Conservation (phyloP, 495 filamentous ascomycete species). For the Annulohypoxylon stygium region DNA sequence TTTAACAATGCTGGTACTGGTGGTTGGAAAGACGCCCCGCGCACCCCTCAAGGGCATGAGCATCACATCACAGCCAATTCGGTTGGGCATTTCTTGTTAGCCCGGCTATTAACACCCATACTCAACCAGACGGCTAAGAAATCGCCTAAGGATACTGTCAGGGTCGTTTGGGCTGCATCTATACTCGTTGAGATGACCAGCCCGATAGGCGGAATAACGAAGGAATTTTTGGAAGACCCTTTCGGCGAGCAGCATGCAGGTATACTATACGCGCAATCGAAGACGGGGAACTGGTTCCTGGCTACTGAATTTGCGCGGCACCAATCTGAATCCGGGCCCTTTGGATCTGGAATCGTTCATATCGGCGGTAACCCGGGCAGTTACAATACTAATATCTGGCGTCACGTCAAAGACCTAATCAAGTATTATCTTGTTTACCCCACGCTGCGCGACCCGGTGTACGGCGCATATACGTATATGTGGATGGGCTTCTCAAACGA, state of each 20-base stretch:
- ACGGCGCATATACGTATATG: conserved; percentile 57
- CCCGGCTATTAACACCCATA: conserved; percentile 56
- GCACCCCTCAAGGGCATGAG: conserved; percentile 56
- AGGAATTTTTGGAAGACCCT: conserved; percentile 33
- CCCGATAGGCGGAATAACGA: conserved; percentile 53
- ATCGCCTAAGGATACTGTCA: conserved; percentile 45
- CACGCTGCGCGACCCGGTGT: conserved; percentile 45
- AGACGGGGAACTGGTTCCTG: conserved; percentile 57
- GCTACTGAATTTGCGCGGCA: conserved; percentile 49
- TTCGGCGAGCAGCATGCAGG: conserved; percentile 40
- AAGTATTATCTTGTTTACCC: conserved; percentile 23
- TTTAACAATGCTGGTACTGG: conserved; percentile 62
- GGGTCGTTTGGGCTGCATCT: conserved; percentile 58
- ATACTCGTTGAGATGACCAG: conserved; percentile 45
- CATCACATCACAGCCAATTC: conserved; percentile 54
- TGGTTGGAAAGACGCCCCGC: conserved; percentile 33
- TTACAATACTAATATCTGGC: conserved; percentile 50
- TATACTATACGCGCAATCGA: conserved; percentile 57
- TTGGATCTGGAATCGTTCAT: conserved; percentile 32
- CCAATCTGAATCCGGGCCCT: conserved; percentile 28
- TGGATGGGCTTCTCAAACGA: conserved; percentile 56
- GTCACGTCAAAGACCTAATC: conserved; percentile 27
- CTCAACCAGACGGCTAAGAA: conserved; percentile 42
- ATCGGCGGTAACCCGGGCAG: conserved; percentile 60
- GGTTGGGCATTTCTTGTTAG: conserved; percentile 54